Conservation (phyloP, 345 rosid species). For the Microthlaspi erraticum region DNA sequence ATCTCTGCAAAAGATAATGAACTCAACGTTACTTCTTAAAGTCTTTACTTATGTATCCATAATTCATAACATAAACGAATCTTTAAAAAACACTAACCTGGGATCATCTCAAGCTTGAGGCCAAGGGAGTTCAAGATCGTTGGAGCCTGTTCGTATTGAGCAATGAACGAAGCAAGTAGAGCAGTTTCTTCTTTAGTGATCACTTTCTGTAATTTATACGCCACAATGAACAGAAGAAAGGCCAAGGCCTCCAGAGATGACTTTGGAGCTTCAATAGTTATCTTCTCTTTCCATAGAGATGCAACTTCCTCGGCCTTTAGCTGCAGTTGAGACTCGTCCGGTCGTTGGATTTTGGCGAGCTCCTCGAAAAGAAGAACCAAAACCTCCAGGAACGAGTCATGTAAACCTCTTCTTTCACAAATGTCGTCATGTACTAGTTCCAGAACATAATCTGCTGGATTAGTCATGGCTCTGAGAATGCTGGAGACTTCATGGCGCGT, state of each 20-base stretch:
- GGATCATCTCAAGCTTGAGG: slow-evolving; percentile 7
- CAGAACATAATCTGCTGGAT: slow-evolving; percentile 35
- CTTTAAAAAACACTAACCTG: slow-evolving; percentile 9
- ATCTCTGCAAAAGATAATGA: slow-evolving; percentile 30
- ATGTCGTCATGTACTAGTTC: slow-evolving; percentile 15
- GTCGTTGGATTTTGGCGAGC: slow-evolving; percentile 25
- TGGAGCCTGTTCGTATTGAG: slow-evolving; percentile 29
- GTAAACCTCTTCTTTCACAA: background rate
- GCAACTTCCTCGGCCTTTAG: slow-evolving; percentile 27
- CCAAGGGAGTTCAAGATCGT: slow-evolving; percentile 16
- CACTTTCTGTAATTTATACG: slow-evolving; percentile 8
- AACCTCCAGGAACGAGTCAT: slow-evolving; percentile 13
- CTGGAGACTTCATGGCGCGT: slow-evolving; percentile 9
- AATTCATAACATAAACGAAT: too few relatives aligned
- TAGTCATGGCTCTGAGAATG: slow-evolving; percentile 13
- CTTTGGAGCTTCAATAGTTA: slow-evolving; percentile 21
- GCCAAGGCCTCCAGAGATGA: slow-evolving; percentile 34
- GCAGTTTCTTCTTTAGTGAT: slow-evolving; percentile 34
- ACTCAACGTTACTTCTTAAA: background rate
- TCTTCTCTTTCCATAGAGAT: slow-evolving; percentile 29
- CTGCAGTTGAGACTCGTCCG: slow-evolving; percentile 6
- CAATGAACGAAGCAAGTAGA: slow-evolving; percentile 29
- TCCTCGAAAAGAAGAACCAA: slow-evolving; percentile 27
- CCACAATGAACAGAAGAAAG: slow-evolving; percentile 36
- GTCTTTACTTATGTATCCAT: background rate